A percentile compares a stretch with the other conserved stretches of the same genome.
Evolutionary conservation across 768 basidiomycete species (phyloP).

Genomic region (Scleroderma citrinum): DNA sequence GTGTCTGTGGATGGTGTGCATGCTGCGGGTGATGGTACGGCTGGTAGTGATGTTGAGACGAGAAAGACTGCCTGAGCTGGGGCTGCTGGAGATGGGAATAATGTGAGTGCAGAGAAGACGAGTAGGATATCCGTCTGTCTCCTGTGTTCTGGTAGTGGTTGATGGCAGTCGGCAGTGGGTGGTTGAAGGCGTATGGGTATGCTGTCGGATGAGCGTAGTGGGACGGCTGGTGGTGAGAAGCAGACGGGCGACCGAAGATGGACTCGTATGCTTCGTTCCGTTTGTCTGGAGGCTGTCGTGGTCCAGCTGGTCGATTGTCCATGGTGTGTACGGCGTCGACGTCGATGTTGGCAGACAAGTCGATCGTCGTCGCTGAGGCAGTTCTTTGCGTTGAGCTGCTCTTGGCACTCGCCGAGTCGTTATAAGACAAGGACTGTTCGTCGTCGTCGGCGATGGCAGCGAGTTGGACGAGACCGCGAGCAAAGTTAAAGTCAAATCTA

Average conservation of each 20-base stretch:
- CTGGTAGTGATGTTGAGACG: conserved; percentile 23
- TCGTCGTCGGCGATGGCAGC: too few species aligned
- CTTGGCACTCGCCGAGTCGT: too few species aligned
- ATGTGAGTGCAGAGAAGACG: conserved; percentile 33
- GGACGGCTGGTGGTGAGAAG: conserved; percentile 41
- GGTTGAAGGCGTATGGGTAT: conserved; percentile 15
- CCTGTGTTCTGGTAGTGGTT: conserved; percentile 34
- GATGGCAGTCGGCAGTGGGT: conserved; percentile 28
- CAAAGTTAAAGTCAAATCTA: too few species aligned
- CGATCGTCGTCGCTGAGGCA: too few species aligned
- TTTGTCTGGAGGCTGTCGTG: conserved; percentile 54
- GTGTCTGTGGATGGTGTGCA: conserved; percentile 20
- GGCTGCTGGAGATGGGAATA: conserved; percentile 15
- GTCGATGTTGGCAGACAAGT: too few species aligned
- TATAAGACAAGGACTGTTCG: too few species aligned
- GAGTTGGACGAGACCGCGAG: too few species aligned
- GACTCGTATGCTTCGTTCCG: conserved; percentile 79
- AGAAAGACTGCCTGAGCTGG: conserved; percentile 36
- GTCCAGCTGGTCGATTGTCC: conserved; percentile 47
- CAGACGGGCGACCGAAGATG: conserved; percentile 77
- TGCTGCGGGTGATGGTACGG: conserved; percentile 8
- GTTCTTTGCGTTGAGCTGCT: too few species aligned
- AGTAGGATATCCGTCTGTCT: conserved; percentile 45
- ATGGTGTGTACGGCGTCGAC: too few species aligned
- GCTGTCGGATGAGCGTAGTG: conserved; percentile 14